phyloP scores from a whole-genome alignment of 495 filamentous ascomycete species.

The Podospora tetraspora region DNA sequence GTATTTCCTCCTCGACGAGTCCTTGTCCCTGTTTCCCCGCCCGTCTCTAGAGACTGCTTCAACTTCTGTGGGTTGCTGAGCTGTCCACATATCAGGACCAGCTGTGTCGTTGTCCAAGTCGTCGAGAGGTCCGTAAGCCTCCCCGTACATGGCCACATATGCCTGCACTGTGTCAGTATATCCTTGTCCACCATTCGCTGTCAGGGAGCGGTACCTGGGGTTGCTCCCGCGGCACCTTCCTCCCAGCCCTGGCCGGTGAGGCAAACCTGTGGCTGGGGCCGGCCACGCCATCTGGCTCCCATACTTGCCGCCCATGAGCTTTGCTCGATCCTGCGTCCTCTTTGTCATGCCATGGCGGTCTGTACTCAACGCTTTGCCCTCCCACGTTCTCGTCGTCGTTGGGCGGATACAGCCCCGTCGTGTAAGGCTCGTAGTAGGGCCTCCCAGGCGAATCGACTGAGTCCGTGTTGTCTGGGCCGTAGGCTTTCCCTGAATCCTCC shows the following conservation, averaged over 20 bases:
- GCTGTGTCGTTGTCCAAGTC: conserved; percentile 10
- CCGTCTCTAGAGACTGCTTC: background rate
- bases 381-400: background rate
- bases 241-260: background rate
- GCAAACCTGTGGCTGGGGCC: background rate
- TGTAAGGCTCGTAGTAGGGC: conserved; percentile 28
- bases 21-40: background rate
- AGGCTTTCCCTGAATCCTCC: conserved; percentile 1
- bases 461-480: conserved; percentile 8
- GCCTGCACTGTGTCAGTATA: background rate
- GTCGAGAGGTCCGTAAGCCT: background rate
- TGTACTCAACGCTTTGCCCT: background rate
- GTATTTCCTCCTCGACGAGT: background rate
- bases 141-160: background rate
- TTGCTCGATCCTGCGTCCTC: background rate
- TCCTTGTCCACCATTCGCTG: background rate
- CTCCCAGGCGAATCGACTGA: conserved; percentile 13
- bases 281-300: background rate
- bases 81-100: conserved; percentile 20
- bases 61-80: background rate
- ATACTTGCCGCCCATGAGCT: background rate
- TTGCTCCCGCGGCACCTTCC: background rate
- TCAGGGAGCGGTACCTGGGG: background rate
- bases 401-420: background rate
- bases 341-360: background rate